Evolutionary conservation across 106 monocot species (phyloP), one percentile per base, ranked within the genome.

Genomic region (Phalaenopsis equestris): DNA sequence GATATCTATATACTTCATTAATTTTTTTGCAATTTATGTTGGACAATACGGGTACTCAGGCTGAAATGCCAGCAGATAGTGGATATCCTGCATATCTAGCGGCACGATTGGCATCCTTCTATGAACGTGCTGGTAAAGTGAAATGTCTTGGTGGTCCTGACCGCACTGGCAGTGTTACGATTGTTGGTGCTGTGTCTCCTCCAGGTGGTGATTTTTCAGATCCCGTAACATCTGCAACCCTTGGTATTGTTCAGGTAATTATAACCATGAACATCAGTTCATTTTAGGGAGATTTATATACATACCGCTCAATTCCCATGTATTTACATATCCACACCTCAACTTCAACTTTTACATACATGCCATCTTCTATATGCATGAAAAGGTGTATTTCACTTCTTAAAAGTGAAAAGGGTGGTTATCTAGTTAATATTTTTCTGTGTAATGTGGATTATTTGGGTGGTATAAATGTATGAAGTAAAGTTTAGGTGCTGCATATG

Each of bases 21-120:
- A 70, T 70, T 4, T 70, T 70, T 70, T 70, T 70, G 38, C 3
- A 21, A 70, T 70, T 39, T 38, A 70, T 61, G 61, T 70, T 70
- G 70, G 5, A 58, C 17, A 78, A 19, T 12, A 56, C 24, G 41
- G 24, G 39, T 16, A 57, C 38, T 77, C 81, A 99, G 99, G 99
- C 99, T 85, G 99, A 99, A 91, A 99, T 95, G 95, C 99, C 94
- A 48, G 95, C 99, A 80, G 92, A 99, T 83, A 99, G 99, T 93
- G 99, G 99, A 70, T 99, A 99, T 82, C 99, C 99, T 73, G 99
- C 95, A 68, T 99, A 99, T 86, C 80, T 99, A 47, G 94, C 95
- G 45, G 91, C 99, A 80, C 95, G 95, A 86, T 82, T 99, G 74
- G 99, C 99, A 47, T 99, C 99, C 38, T 99, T 99, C 83, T 99